These are phyloP conservation scores for Silene uniflora DNA, from an alignment of 148 eudicot genomes.

Conservation along the genomic window DNA sequence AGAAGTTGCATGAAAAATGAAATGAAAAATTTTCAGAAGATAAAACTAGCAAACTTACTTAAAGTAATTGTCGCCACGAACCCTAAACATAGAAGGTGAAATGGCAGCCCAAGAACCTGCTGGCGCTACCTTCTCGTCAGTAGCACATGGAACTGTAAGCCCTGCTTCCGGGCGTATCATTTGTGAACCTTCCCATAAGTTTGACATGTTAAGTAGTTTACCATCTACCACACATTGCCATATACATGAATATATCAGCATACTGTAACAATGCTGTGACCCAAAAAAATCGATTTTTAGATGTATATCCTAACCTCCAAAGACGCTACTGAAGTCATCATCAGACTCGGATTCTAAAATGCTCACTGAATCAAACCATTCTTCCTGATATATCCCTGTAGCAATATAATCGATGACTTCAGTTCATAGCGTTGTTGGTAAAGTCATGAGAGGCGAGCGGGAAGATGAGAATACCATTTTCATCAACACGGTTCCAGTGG, in stretches of 20 bases:
- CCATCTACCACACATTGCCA: constrained; percentile 27
- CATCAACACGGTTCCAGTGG: constrained; percentile 24
- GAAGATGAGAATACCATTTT: constrained; percentile 37
- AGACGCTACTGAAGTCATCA: constrained; percentile 70
- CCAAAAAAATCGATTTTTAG: not conserved
- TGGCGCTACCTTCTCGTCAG: constrained; percentile 35
- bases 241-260: constrained; percentile 4
- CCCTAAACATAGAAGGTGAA: constrained; percentile 68
- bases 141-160: constrained; percentile 42
- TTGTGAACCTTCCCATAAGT: constrained; percentile 40
- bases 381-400: constrained; percentile 51
- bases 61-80: constrained; percentile 64
- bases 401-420: too few relatives aligned
- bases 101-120: constrained; percentile 57
- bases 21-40: not conserved
- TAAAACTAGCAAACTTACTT: constrained; percentile 35
- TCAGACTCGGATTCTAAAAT: constrained; percentile 70
- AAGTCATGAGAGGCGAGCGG: too few relatives aligned
- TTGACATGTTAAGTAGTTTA: constrained; percentile 29
- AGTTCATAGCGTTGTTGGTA: too few relatives aligned
- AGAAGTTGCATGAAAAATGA: not conserved
- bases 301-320: constrained; percentile 43
- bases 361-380: constrained; percentile 83
- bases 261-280: not conserved
- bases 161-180: constrained; percentile 57